Conservation (phyloP, 2,329 filamentous ascomycete species). For the Aspergillus sp. region DNA sequence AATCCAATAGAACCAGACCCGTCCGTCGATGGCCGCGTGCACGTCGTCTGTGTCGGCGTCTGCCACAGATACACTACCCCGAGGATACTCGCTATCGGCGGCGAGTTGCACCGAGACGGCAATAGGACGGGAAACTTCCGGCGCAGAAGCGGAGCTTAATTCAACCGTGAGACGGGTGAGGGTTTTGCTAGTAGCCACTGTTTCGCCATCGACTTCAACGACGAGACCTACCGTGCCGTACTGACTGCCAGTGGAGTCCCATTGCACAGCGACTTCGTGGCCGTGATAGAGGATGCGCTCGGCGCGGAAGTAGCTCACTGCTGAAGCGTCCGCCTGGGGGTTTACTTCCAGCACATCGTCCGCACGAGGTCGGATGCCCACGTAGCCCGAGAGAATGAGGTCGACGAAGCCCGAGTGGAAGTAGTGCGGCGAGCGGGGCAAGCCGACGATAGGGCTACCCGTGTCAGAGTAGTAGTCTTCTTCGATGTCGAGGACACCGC, state of each 20-base stretch:
- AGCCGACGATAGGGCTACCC: slow-evolving; percentile 44
- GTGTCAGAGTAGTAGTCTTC: slow-evolving; percentile 50
- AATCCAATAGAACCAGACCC: slow-evolving; percentile 23
- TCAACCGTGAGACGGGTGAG: slow-evolving; percentile 15
- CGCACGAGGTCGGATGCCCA: slow-evolving; percentile 44
- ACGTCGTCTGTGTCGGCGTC: slow-evolving; percentile 10
- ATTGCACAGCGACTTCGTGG: slow-evolving; percentile 44
- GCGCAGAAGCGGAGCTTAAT: slow-evolving; percentile 5
- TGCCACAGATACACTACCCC: slow-evolving; percentile 19
- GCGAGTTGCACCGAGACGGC: slow-evolving; percentile 19
- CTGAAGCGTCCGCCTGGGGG: slow-evolving; percentile 34
- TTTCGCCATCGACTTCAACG: slow-evolving; percentile 20
- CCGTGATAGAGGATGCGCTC: slow-evolving; percentile 48
- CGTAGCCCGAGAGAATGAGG: slow-evolving; percentile 44
- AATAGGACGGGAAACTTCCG: slow-evolving; percentile 15
- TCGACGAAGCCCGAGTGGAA: slow-evolving; percentile 51
- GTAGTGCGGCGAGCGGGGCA: slow-evolving; percentile 47
- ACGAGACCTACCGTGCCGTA: slow-evolving; percentile 16
- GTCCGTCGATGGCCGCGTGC: slow-evolving; percentile 22
- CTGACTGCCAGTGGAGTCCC: slow-evolving; percentile 32
- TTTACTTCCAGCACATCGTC: slow-evolving; percentile 45
- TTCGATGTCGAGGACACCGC: slow-evolving; percentile 40
- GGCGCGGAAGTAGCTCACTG: slow-evolving; percentile 44
- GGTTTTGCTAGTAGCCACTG: slow-evolving; percentile 9
- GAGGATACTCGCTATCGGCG: slow-evolving; percentile 10